These are phyloP conservation scores for Leptographium lundbergii DNA, from an alignment of 2,329 filamentous ascomycete genomes.

Conservation along the genomic window DNA sequence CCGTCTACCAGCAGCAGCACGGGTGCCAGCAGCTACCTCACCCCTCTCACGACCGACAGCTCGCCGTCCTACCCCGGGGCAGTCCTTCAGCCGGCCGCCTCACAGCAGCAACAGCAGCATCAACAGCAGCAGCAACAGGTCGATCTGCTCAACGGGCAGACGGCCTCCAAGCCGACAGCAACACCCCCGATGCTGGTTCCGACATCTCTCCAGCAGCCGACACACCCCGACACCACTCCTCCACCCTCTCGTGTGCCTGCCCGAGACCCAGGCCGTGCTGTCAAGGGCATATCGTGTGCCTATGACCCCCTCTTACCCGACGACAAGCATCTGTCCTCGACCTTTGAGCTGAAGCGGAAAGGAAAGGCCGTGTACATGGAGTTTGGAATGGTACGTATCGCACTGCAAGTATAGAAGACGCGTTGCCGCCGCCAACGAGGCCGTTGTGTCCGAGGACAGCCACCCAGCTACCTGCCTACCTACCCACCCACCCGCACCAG, in stretches of 20 bases:
- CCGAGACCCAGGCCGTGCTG: constrained; percentile 41
- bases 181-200: constrained; percentile 37
- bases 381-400: constrained; percentile 52
- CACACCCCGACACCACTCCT: constrained; percentile 17
- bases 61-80: constrained; percentile 28
- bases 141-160: not conserved
- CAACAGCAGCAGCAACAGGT: no score
- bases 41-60: constrained; percentile 38
- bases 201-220: constrained; percentile 25
- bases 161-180: constrained; percentile 9
- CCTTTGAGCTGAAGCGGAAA: constrained; percentile 36
- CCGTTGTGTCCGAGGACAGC: not conserved
- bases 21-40: constrained; percentile 32
- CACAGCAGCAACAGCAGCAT: not conserved
- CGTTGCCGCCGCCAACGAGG: not conserved
- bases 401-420: not conserved
- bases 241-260: constrained; percentile 28
- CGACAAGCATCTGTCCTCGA: constrained; percentile 34
- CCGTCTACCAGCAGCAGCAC: constrained; percentile 20
- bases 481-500: not conserved
- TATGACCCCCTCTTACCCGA: constrained; percentile 41
- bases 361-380: constrained; percentile 49
- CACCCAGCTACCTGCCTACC: not conserved
- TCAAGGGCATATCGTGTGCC: constrained; percentile 45
- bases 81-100: not conserved